Base-by-base conservation (phyloP, 345 rosid species). In the Eucalyptus regnans region DNA sequence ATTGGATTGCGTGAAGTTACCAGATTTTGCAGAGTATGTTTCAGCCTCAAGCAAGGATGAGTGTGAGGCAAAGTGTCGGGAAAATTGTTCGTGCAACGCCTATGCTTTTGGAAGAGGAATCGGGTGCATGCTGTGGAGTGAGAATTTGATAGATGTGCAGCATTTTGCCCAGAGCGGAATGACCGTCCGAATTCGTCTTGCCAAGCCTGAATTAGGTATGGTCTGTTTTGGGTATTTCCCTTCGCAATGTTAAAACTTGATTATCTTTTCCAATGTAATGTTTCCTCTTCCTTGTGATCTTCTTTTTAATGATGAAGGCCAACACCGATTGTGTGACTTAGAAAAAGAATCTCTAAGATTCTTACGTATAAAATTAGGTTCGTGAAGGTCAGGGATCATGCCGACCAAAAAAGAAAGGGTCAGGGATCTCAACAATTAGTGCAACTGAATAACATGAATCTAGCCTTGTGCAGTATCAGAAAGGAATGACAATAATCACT, bases 31-130 rank as follows among this genome's bases (percentile, higher is more conserved):
- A 56, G 62, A 56, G 27, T 0, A 23, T 23, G 27, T 56, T 56
- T 56, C 62, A 56, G 62, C 62, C 62, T 4, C 62, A 4, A 9
- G 1, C 62, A 0, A 1, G 62, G 62, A 56, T 2, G 62, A 56
- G 62, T 56, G 62, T 25, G 29, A 56, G 62, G 29, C 10, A 4
- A 56, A 56, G 62, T 56, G 62, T 56, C 29, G 1, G 62, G 0
- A 56, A 5, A 56, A 56, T 56, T 56, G 62, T 56, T 56, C 12
- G 62, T 56, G 62, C 62, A 23, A 56, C 12, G 62, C 62, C 9
- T 56, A 56, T 56, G 62, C 62, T 4, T 56, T 56, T 56, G 29
- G 0, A 4, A 0, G 13, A 4, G 0, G 6, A 4, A 56, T 0
- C 29, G 0, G 13, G 0, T 56, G 62, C 62, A 23, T 56, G 62